phyloP scores from a whole-genome alignment of 2,329 filamentous ascomycete species.

The Gaeumannomyces sp. region DNA sequence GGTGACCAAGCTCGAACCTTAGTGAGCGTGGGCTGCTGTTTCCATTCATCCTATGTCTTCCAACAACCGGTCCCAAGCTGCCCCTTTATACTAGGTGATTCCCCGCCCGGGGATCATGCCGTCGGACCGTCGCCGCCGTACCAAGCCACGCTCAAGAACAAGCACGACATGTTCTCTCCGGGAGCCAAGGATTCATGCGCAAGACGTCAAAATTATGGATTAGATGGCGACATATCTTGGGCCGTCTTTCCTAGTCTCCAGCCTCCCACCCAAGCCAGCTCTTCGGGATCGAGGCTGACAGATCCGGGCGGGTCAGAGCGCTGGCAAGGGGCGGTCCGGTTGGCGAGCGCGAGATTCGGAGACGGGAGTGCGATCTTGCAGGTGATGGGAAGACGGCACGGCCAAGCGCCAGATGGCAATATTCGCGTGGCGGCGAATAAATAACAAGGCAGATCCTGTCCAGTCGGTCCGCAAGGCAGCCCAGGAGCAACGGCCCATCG shows the following conservation, averaged over 20 bases:
- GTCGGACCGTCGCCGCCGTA: neutral
- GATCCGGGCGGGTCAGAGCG: neutral
- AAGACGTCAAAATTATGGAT: neutral
- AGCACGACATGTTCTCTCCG: neutral
- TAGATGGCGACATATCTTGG: slow-evolving; percentile 2
- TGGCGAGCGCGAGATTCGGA: neutral
- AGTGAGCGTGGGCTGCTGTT: neutral
- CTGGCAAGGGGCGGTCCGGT: neutral
- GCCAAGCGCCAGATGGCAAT: neutral
- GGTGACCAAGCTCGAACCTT: neutral
- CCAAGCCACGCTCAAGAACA: neutral
- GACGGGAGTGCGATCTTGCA: neutral
- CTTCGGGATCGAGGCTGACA: neutral
- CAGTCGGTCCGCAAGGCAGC: neutral
- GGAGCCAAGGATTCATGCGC: neutral
- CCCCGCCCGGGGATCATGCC: neutral
- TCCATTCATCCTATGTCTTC: neutral
- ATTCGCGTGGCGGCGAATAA: slow-evolving; percentile 5
- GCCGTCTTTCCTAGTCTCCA: neutral
- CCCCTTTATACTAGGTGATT: neutral
- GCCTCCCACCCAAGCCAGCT: neutral
- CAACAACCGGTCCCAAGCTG: neutral
- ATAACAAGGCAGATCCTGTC: no score
- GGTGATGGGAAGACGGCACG: neutral
- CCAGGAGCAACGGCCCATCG: neutral